Percentiles rank a stretch among this genome's conserved stretches.
These are phyloP conservation scores for Neodidymelliopsis sp. DNA, from an alignment of 2,329 filamentous ascomycete species.

Conservation along the genomic window DNA sequence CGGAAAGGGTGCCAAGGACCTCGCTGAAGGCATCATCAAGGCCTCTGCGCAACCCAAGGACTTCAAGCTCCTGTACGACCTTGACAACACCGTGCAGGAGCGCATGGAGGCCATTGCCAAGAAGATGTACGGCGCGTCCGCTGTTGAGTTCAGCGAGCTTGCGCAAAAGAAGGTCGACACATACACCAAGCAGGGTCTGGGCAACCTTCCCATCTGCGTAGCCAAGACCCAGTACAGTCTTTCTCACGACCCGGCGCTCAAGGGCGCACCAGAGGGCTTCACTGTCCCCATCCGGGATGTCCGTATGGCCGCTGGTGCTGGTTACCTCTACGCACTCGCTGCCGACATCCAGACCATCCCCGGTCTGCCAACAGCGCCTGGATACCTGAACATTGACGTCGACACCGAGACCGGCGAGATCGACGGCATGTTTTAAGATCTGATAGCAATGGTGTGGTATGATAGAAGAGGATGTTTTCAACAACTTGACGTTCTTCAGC, in stretches of 20 bases:
- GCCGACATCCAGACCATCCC: conserved; percentile 99
- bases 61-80: conserved; percentile 85
- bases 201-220: conserved; percentile 92
- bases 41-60: conserved; percentile 82
- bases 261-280: conserved; percentile 94
- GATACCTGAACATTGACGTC: conserved; percentile 91
- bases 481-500: conserved; percentile 19
- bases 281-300: conserved; percentile 95
- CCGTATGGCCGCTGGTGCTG: conserved; percentile 89
- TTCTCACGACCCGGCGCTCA: conserved; percentile 89
- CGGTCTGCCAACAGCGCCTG: conserved; percentile 90
- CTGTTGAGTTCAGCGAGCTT: conserved; percentile 90
- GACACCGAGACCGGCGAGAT: conserved; percentile 61
- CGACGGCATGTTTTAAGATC: conserved; percentile 77
- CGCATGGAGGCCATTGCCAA: conserved; percentile 90
- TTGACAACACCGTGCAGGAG: conserved; percentile 77
- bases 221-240: conserved; percentile 99
- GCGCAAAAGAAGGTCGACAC: conserved; percentile 96
- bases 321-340: conserved; percentile 81
- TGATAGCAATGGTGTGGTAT: no score
- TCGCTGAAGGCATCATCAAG: conserved; percentile 85
- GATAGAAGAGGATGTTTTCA: conserved; percentile 9
- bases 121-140: conserved; percentile 91
- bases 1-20: conserved; percentile 85
- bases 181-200: conserved; percentile 90